Evolutionary conservation across 2,329 filamentous ascomycete species (phyloP), one percentile per base, ranked within the genome.

Genomic region (Pestalotiopsis sp.): DNA sequence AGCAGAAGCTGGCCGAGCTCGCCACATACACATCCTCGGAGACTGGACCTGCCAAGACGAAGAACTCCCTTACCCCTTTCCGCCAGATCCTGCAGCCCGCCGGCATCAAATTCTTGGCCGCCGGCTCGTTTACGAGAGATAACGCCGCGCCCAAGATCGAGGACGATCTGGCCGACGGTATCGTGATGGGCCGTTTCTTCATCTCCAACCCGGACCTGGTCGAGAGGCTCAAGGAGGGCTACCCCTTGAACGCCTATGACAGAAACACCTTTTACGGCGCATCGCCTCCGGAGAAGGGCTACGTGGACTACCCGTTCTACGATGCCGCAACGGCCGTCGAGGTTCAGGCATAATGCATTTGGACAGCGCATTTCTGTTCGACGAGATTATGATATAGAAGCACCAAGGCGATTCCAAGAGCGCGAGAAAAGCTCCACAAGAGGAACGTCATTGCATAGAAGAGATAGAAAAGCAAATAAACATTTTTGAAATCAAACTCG

Each of bases 1-100:
- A 79, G 56, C 76, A 81, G 39, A 85, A 85, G 74, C 72, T 85
- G 45, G 76, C 76, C 2, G 78, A 83, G 0, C 77, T 85, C 5
- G 75, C 73, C 61, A 17, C 77, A 70, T 67, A 67, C 65, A 61
- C 65, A 31, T 72, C 76, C 65, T 69, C 73, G 38, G 76, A 76
- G 68, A 67, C 76, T 23, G 58, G 61, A 4, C 63, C 38, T 6
- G 20, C 56, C 17, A 67, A 59, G 56, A 59, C n/a, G 52, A 68
- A 71, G 65, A 71, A 75, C 17, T 83, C 79, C 0, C 68, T 85
- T 49, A 78, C 77, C 2, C 77, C 78, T 23, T 85, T 85, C 77
- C 77, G 82, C 0, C 69, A 78, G 0, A 80, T 81, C 11, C 74
- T 85, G 4, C 76, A 81, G 71, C 77, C 78, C 9, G 78, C 74